A percentile compares a stretch with the other conserved stretches of the same genome.
Conservation (phyloP, 2,329 filamentous ascomycete genomes). For the Aspergillus quadricinctus region DNA sequence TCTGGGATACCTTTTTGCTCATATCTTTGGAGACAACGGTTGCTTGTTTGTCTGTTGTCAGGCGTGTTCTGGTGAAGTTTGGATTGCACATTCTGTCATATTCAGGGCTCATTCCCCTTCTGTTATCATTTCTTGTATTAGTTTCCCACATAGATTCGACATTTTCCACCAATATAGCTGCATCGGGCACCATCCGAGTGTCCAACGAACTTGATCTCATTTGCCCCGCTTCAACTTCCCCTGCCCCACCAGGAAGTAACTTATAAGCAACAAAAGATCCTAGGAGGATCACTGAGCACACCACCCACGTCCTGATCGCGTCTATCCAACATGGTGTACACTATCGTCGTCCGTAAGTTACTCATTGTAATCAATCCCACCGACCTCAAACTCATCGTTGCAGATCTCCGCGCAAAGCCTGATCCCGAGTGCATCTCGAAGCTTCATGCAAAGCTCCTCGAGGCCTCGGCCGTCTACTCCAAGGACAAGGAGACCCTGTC, state of each 20-base stretch:
- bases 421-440: slow-evolving; percentile 61
- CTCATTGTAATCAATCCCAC: background rate
- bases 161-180: background rate
- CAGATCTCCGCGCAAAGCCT: slow-evolving; percentile 61
- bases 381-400: background rate
- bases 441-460: slow-evolving; percentile 67
- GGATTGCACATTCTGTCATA: background rate
- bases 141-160: background rate
- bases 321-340: slow-evolving; percentile 23
- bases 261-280: background rate
- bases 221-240: no score
- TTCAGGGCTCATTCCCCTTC: background rate
- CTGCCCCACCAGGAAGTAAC: background rate
- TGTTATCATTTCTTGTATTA: background rate
- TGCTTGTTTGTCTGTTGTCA: background rate
- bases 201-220: background rate
- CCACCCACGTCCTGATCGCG: background rate
- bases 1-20: background rate
- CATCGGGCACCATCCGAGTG: background rate
- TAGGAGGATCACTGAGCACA: background rate
- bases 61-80: background rate
- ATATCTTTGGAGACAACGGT: background rate
- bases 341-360: slow-evolving; percentile 27
- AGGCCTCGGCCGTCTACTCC: slow-evolving; percentile 68
- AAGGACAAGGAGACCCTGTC: slow-evolving; percentile 66